phyloP scores from a whole-genome alignment of 148 eudicot genomes.

The Fallopia convolvulus region DNA sequence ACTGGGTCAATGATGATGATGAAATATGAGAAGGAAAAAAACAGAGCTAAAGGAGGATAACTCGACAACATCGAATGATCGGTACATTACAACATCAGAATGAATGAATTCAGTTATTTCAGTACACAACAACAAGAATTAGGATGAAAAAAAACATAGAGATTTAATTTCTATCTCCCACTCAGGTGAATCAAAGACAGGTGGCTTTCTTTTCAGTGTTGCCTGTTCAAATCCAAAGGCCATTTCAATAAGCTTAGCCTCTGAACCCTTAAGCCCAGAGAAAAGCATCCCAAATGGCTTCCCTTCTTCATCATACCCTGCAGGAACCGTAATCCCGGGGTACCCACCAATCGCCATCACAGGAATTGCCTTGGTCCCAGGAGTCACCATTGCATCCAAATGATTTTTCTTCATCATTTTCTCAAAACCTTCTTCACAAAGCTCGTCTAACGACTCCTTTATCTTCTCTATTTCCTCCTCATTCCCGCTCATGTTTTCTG shows the following conservation, averaged over 20 bases:
- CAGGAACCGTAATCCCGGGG: slow-evolving; percentile 41
- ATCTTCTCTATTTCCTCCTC: slow-evolving; percentile 26
- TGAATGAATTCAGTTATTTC: background rate
- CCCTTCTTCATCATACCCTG: slow-evolving; percentile 38
- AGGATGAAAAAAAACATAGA: background rate
- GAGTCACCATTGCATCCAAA: slow-evolving; percentile 43
- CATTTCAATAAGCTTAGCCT: slow-evolving; percentile 38
- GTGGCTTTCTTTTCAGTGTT: slow-evolving; percentile 35
- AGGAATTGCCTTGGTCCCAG: slow-evolving; percentile 22
- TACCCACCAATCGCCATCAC: slow-evolving; percentile 43
- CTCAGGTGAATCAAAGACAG: slow-evolving; percentile 26
- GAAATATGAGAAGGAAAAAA: too few relatives aligned
- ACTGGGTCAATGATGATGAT: too few relatives aligned
- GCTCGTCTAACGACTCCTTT: slow-evolving; percentile 17
- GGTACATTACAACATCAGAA: background rate
- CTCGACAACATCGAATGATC: background rate
- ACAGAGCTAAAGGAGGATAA: background rate
- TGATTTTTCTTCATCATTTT: slow-evolving; percentile 32
- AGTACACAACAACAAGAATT: background rate
- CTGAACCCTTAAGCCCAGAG: slow-evolving; percentile 34
- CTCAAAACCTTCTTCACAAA: slow-evolving; percentile 31
- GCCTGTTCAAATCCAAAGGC: slow-evolving; percentile 44
- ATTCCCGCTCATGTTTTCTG: slow-evolving; percentile 32
- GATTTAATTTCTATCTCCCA: slow-evolving; percentile 3
- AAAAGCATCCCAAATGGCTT: slow-evolving; percentile 40